Evolutionary conservation across 75 land plant genomes (phyloP), one percentile per base, ranked within the genome.

Genomic region (Selaginella moellendorffii): DNA sequence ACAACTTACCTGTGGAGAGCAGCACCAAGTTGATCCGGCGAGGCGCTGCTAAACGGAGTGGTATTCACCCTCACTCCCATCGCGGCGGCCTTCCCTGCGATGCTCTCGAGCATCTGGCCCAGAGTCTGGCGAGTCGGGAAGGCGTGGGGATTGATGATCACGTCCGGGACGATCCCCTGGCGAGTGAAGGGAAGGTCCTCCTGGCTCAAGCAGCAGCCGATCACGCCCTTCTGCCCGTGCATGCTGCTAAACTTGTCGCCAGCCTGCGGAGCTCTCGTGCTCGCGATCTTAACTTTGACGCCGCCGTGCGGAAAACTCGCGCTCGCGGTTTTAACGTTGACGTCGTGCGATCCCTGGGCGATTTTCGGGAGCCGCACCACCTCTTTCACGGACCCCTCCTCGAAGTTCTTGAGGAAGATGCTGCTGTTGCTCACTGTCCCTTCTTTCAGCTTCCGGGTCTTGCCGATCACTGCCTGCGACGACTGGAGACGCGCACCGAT

Each of bases 171-270:
- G 21, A 91, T 88, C 0, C 97, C 97, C 73, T 88, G 79, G 1
- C 25, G 52, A 1, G 95, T 91, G 73, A 88, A 91, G 2, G 95
- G 88, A 59, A 91, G 78, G 42, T 91, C 87, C 72, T 87, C 86
- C 63, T 88, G 86, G 10, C 73, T 68, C 54, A 85, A 88, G 26
- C 82, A 63, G 24, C 71, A 75, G 1, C 95, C 97, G 2, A 88
- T 30, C 22, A 88, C 89, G 28, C 96, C 97, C 71, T 91, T 91
- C 61, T 91, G 97, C 14, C 97, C 97, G 80, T 91, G 97, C 97
- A 88, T 88, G 61, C 90, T 85, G 19, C 88, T 80, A 61, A 91
- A 88, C 52, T 91, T 91, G 71, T 91, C 97, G 30, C 97, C 97
- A 27, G 83, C 68, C 62, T 78, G 76, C 2, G 97, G 95, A 46